Conservation (phyloP, 768 basidiomycete species). For the Boletus sensibilis region DNA sequence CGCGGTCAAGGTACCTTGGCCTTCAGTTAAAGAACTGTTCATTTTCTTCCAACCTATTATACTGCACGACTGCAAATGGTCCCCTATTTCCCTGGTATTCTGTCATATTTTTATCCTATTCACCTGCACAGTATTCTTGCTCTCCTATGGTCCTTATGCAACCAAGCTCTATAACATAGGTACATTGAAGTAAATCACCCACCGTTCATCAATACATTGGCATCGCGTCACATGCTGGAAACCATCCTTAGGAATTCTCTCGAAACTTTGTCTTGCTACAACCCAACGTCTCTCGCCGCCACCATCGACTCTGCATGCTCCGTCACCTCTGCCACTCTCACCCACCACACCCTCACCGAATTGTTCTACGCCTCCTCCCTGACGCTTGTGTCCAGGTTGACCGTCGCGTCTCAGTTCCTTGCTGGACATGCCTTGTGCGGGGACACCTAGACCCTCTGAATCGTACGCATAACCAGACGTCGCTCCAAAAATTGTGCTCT, state of each 20-base stretch:
- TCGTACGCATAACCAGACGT: slow-evolving; percentile 35
- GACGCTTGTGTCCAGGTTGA: slow-evolving; percentile 29
- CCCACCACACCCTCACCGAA: slow-evolving; percentile 8
- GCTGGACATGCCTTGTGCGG: slow-evolving; percentile 34
- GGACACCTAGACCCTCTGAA: slow-evolving; percentile 33
- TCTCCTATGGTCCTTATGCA: background rate
- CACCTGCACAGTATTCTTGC: slow-evolving; percentile 1
- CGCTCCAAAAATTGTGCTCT: slow-evolving; percentile 31
- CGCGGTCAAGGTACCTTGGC: slow-evolving; percentile 55
- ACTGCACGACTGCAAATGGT: background rate
- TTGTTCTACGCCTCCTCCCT: slow-evolving; percentile 20
- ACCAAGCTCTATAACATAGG: background rate
- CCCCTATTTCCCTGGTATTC: background rate
- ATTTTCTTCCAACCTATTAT: background rate
- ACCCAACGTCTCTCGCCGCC: slow-evolving; percentile 10
- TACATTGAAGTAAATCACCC: background rate
- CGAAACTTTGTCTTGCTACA: slow-evolving; percentile 5
- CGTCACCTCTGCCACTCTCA: background rate
- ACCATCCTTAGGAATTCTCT: background rate
- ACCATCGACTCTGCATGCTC: slow-evolving; percentile 1
- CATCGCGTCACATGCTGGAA: background rate
- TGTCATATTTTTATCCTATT: slow-evolving; percentile 10
- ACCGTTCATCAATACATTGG: background rate
- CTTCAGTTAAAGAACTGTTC: slow-evolving; percentile 21
- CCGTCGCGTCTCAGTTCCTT: slow-evolving; percentile 38